Evolutionary conservation across 2,329 filamentous ascomycete genomes (phyloP).

Genomic region (Pseudogymnoascus sp.): DNA sequence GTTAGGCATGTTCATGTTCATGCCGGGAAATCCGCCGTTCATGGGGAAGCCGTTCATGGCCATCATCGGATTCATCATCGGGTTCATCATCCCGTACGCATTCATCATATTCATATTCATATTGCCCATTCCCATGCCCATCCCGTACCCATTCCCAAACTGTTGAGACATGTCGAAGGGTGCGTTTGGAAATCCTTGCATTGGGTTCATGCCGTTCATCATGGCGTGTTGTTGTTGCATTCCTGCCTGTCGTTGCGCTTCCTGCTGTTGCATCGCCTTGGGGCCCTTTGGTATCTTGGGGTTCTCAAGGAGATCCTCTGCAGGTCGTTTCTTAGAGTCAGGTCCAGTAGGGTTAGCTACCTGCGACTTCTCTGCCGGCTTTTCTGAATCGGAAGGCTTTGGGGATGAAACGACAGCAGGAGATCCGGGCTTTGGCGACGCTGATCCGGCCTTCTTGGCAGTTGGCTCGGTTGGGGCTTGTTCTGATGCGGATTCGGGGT

Average conservation of each 20-base stretch:
- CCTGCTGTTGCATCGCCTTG: constrained; percentile 51
- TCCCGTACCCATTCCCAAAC: constrained; percentile 29
- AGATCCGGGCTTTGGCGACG: constrained; percentile 20
- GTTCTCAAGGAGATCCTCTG: constrained; percentile 61
- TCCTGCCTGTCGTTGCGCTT: constrained; percentile 31
- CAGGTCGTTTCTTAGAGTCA: constrained; percentile 68
- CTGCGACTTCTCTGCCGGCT: constrained; percentile 27
- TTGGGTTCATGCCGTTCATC: constrained; percentile 38
- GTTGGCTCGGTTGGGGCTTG: constrained; percentile 22
- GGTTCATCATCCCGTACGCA: constrained; percentile 19
- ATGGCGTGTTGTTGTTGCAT: constrained; percentile 34
- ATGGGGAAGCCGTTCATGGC: constrained; percentile 32
- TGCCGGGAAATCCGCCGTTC: constrained; percentile 20
- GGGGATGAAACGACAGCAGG: constrained; percentile 24
- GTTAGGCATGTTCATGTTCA: constrained; percentile 26
- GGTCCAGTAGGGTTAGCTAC: constrained; percentile 21
- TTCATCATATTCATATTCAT: constrained; percentile 25
- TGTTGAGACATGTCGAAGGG: constrained; percentile 21
- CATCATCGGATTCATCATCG: constrained; percentile 27
- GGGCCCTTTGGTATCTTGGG: constrained; percentile 57
- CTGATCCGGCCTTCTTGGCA: constrained; percentile 30
- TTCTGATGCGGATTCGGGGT: constrained; percentile 21
- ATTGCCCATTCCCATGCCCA: constrained; percentile 25
- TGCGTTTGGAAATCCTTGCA: constrained; percentile 27
- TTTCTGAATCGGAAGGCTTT: constrained; percentile 25